These are phyloP conservation scores for Taxillus chinensis DNA, from an alignment of 164 flowering plant species.

Conservation along the genomic window DNA sequence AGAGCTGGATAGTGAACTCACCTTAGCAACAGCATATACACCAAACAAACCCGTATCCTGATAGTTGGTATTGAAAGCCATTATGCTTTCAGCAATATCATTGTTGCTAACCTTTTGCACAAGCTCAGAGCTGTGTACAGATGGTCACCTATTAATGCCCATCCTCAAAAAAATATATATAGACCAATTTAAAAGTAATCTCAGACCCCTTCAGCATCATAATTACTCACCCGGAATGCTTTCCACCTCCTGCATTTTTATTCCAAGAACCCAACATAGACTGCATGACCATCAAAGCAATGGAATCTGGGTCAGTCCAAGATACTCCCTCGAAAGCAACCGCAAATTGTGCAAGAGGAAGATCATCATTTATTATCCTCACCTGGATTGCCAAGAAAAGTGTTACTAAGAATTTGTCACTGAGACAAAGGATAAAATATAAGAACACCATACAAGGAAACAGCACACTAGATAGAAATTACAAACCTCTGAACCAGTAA, in stretches of 20 bases:
- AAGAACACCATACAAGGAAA: not conserved
- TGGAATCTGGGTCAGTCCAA: slow-evolving; percentile 98
- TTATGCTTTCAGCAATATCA: slow-evolving; percentile 73
- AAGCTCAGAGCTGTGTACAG: slow-evolving; percentile 64
- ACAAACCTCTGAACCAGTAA: slow-evolving; percentile 96
- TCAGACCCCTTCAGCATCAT: not conserved
- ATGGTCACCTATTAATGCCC: slow-evolving; percentile 5
- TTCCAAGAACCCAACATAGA: slow-evolving; percentile 93
- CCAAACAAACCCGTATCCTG: slow-evolving; percentile 67
- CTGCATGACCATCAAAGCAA: slow-evolving; percentile 96
- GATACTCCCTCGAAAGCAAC: slow-evolving; percentile 94
- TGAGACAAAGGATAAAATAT: not conserved
- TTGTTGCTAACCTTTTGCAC: slow-evolving; percentile 78
- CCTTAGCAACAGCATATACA: slow-evolving; percentile 95
- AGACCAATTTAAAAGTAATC: not conserved
- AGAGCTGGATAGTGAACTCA: slow-evolving; percentile 10
- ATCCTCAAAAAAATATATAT: not conserved
- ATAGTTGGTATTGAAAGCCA: slow-evolving; percentile 51
- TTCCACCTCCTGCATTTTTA: slow-evolving; percentile 72
- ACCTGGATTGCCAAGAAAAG: slow-evolving; percentile 38
- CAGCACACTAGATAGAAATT: not conserved
- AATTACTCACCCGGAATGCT: slow-evolving; percentile 74
- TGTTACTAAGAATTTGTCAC: not conserved
- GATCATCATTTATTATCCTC: slow-evolving; percentile 78
- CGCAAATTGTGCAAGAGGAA: slow-evolving; percentile 91